A percentile compares a stretch with the other conserved stretches of the same genome.
phyloP scores from a whole-genome alignment of 1,284 basidiomycete genomes.

The Mycosarcoma maydis region DNA sequence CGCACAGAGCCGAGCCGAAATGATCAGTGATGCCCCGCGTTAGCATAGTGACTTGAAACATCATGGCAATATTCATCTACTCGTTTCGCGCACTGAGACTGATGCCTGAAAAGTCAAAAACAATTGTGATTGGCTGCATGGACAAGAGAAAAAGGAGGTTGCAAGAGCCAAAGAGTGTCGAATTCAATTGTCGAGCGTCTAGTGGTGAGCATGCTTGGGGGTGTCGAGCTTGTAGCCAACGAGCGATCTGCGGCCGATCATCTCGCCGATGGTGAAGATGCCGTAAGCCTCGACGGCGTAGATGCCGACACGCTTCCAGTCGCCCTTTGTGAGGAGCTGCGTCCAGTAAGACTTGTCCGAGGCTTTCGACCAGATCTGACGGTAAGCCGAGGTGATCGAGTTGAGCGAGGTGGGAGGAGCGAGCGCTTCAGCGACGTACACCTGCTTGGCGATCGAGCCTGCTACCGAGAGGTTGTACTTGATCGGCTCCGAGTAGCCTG shows the following conservation, averaged over 20 bases:
- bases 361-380: slow-evolving; percentile 77
- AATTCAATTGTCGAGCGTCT: slow-evolving; percentile 9
- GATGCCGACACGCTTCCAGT: slow-evolving; percentile 78
- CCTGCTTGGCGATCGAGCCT: slow-evolving; percentile 85
- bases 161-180: too few species aligned
- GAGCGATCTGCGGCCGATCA: slow-evolving; percentile 57
- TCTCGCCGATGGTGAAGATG: slow-evolving; percentile 74
- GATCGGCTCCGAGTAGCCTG: slow-evolving; percentile 54
- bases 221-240: slow-evolving; percentile 61
- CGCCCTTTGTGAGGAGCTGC: slow-evolving; percentile 76
- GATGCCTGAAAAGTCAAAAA: too few species aligned
- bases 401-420: slow-evolving; percentile 79
- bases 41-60: too few species aligned
- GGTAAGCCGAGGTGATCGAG: slow-evolving; percentile 77
- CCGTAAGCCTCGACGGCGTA: slow-evolving; percentile 89
- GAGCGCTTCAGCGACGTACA: slow-evolving; percentile 88
- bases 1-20: slow-evolving; percentile 13
- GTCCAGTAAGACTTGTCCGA: slow-evolving; percentile 78
- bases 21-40: background rate
- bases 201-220: slow-evolving; percentile 52
- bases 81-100: too few species aligned
- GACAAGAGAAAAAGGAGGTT: too few species aligned
- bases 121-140: too few species aligned
- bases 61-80: too few species aligned
- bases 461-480: slow-evolving; percentile 73